Evolutionary conservation across 2,329 filamentous ascomycete genomes (phyloP), one percentile per base, ranked within the genome.

Genomic region (Cercospora janseana): DNA sequence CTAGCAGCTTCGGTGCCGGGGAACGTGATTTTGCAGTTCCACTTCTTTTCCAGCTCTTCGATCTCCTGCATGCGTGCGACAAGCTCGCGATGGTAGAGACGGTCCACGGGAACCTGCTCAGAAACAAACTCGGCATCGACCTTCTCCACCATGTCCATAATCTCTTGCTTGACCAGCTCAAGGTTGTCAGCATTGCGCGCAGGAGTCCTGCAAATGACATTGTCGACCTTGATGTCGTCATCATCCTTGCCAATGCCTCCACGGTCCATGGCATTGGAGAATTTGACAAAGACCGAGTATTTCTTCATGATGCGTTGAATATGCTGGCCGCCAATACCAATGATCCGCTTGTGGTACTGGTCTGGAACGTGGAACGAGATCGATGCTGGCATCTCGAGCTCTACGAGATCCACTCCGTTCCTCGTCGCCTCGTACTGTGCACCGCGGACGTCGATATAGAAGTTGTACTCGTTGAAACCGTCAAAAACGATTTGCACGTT

Each of bases 291-390:
- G 60, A 98, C 93, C 0, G 93, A 97, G 72, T 98, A 95, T 73
- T 97, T 97, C 77, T 98, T 97, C 93, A 98, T 98, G 75, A 98
- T 97, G 48, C 92, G 88, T 71, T 98, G 93, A 60, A 98, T 98
- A 66, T 98, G 93, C 69, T 97, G 92, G 7, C 93, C 93, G 54
- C 93, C 93, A 63, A 98, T 97, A 45, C 93, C 93, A 57, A 98
- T 98, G 66, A 98, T 98, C 41, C 93, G 90, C 75, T 98, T 98
- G 73, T 98, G 93, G 68, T 98, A 98, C 71, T 97, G 93, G 64
- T 98, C 93, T 3, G 93, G 93, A 21, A 98, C 93, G 66, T 98
- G 93, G 78, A 98, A 98, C 0, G 93, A 97, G 66, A 98, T 97
- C 7, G 93, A 95, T 24, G 93, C 93, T 31, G 93, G 93, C 91